Evolutionary conservation across 2,329 filamentous ascomycete species (phyloP).

Genomic region (Monosporascus sp.): DNA sequence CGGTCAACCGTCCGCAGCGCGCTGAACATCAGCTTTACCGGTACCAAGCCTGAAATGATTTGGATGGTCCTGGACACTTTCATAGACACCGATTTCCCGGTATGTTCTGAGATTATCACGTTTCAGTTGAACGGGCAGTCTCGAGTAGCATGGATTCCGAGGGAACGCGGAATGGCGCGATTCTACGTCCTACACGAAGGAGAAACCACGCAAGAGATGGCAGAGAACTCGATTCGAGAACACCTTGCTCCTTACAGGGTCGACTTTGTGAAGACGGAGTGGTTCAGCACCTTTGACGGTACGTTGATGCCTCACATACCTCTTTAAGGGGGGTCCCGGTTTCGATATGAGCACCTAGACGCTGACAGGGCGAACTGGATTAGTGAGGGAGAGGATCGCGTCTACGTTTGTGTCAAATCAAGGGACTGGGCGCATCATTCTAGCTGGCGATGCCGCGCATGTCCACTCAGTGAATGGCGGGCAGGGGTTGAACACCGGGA

Average conservation of each 20-base stretch:
- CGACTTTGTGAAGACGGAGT: constrained; percentile 40
- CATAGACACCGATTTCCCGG: constrained; percentile 43
- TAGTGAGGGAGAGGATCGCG: constrained; percentile 38
- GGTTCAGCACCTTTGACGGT: constrained; percentile 47
- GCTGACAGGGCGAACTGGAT: neutral
- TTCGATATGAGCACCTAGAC: too few relatives aligned
- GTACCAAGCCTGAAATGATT: constrained; percentile 45
- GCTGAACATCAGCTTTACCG: constrained; percentile 36
- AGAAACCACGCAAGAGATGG: constrained; percentile 34
- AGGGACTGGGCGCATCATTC: constrained; percentile 40
- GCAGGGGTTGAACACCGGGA: constrained; percentile 55
- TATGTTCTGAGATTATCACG: constrained; percentile 42
- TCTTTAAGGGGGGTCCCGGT: neutral
- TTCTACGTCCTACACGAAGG: constrained; percentile 45
- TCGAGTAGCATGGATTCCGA: constrained; percentile 43
- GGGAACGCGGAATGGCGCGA: constrained; percentile 41
- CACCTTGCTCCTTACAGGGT: constrained; percentile 40
- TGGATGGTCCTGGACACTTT: constrained; percentile 46
- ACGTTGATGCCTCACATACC: constrained; percentile 7
- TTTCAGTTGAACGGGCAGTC: constrained; percentile 41
- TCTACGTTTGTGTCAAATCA: constrained; percentile 33
- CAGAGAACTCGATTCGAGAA: constrained; percentile 36
- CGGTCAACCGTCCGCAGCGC: constrained; percentile 40
- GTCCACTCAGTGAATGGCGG: constrained; percentile 53
- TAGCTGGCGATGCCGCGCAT: constrained; percentile 54